phyloP scores from a whole-genome alignment of 805 yeast species.

The Saccharomycopsis sp. region DNA sequence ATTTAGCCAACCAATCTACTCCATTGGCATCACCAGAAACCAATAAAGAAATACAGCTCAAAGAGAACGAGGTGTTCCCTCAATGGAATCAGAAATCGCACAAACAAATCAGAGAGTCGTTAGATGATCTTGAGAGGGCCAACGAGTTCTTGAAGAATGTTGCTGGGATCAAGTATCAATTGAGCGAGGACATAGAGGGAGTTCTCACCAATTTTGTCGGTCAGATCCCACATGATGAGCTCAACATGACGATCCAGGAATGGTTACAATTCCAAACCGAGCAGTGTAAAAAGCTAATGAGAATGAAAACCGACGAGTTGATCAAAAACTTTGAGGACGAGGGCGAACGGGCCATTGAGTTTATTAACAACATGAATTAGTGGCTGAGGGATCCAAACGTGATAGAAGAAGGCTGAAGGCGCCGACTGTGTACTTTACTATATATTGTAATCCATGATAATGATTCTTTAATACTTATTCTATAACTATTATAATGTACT shows the following conservation, averaged over 20 bases:
- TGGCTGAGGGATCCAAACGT: background rate
- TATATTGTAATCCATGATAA: no score
- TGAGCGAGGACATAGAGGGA: conserved; percentile 62
- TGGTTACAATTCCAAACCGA: conserved; percentile 59
- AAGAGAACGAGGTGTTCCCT: background rate
- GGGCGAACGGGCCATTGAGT: conserved; percentile 42
- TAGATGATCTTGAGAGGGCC: conserved; percentile 17
- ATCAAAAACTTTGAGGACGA: conserved; percentile 42
- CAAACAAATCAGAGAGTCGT: conserved; percentile 4
- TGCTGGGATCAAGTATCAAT: conserved; percentile 25
- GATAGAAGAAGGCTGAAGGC: background rate
- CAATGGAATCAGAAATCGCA: conserved; percentile 13
- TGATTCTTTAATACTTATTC: no score
- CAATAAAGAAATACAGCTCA: conserved; percentile 8
- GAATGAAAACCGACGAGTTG: conserved; percentile 41
- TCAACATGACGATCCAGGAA: conserved; percentile 60
- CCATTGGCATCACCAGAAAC: conserved; percentile 3
- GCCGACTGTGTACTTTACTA: background rate
- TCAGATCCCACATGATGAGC: conserved; percentile 63
- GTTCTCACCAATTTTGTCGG: conserved; percentile 55
- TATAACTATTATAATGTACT: no score
- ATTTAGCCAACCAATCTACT: conserved; percentile 7
- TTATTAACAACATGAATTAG: conserved; percentile 4
- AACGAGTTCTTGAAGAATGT: conserved; percentile 16
- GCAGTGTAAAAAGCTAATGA: conserved; percentile 44